Conservation (phyloP, 331 rosid species). For the Prunus yedoensis region DNA sequence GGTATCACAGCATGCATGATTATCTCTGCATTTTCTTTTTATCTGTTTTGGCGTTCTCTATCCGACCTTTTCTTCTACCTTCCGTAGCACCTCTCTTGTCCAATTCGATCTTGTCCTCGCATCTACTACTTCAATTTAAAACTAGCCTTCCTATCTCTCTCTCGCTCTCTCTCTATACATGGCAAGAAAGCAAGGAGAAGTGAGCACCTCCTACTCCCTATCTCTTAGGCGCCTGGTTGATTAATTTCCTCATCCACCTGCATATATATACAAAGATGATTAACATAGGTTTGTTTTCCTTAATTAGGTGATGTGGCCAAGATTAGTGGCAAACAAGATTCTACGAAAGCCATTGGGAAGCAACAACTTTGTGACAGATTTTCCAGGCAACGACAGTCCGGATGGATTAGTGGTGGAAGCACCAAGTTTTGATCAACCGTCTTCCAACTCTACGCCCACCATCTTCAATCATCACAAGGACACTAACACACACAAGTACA, state of each 20-base stretch:
- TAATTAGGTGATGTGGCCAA: constrained; percentile 68
- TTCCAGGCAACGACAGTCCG: constrained; percentile 30
- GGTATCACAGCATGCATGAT: constrained; percentile 15
- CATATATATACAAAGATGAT: background rate
- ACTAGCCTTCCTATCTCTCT: background rate
- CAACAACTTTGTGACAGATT: constrained; percentile 63
- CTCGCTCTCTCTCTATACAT: background rate
- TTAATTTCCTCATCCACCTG: background rate
- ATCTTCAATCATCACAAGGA: constrained; percentile 27
- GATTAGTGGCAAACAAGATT: constrained; percentile 68
- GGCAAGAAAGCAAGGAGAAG: constrained; percentile 27
- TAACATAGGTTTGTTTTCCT: background rate
- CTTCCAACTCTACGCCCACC: constrained; percentile 12
- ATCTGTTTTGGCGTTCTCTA: constrained; percentile 25
- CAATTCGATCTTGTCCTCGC: background rate
- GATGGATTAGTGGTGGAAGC: constrained; percentile 15
- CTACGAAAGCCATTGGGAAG: constrained; percentile 67
- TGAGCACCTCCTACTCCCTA: constrained; percentile 6
- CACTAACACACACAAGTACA: constrained; percentile 45
- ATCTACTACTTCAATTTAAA: background rate
- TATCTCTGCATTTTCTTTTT: constrained; percentile 12
- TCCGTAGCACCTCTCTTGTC: background rate
- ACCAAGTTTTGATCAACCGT: constrained; percentile 26
- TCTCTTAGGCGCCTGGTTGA: background rate
- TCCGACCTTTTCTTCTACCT: constrained; percentile 4